Conservation (phyloP, 2,329 filamentous ascomycete species). For the Clarireedia monteithiana region DNA sequence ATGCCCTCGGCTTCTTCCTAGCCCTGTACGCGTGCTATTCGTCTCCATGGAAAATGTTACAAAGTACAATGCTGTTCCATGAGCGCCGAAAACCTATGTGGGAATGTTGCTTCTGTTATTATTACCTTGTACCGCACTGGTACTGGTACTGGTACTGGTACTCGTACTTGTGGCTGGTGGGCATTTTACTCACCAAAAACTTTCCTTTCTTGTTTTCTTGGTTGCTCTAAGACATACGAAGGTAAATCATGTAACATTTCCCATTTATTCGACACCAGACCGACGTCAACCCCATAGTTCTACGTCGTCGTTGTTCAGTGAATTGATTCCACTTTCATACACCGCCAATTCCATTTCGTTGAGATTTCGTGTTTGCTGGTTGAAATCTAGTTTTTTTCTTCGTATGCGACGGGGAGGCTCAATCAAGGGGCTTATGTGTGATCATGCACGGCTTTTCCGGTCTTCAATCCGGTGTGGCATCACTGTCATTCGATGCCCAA, state of each 20-base stretch:
- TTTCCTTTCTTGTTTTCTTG: too few relatives aligned
- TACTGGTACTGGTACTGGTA: too few relatives aligned
- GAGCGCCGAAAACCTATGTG: too few relatives aligned
- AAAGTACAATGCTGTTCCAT: too few relatives aligned
- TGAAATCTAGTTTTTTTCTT: background rate
- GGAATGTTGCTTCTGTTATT: too few relatives aligned
- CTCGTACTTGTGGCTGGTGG: too few relatives aligned
- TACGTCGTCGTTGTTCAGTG: background rate
- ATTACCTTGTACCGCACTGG: too few relatives aligned
- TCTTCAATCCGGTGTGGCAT: background rate
- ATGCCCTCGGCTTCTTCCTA: too few relatives aligned
- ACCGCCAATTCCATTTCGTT: constrained; percentile 1
- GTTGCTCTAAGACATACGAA: too few relatives aligned
- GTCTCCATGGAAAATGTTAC: too few relatives aligned
- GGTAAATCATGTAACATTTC: background rate
- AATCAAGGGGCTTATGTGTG: background rate
- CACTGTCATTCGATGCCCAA: background rate
- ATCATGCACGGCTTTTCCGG: background rate
- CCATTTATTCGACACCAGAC: background rate
- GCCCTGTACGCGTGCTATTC: too few relatives aligned
- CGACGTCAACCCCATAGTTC: background rate
- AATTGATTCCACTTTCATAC: background rate
- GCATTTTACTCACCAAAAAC: too few relatives aligned
- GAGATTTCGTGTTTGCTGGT: background rate
- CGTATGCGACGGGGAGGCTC: background rate